Evolutionary conservation across 495 filamentous ascomycete species (phyloP), one percentile per base, ranked within the genome.

Genomic region (Cercophora newfieldiana): DNA sequence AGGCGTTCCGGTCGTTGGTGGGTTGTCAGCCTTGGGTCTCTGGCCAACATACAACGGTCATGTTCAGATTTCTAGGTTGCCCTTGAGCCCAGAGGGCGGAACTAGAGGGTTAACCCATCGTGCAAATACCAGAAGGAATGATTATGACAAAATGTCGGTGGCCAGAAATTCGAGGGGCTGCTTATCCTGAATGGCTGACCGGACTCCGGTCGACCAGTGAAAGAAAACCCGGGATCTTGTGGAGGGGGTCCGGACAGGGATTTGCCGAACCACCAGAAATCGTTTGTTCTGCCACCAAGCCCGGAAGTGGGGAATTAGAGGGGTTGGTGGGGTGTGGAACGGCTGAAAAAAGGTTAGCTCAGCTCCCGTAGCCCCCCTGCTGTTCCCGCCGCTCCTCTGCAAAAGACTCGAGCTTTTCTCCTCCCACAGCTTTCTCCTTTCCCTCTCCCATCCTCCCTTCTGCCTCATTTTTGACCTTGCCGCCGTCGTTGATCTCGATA

Each of bases 1-100:
- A 71, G 72, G 72, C 74, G 72, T 74, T 75, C 65, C 66, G 67
- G 66, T 67, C 62, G 61, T 71, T 62, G 65, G 66, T 64, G 62
- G 67, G 58, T 69, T 64, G 69, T 64, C 71, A 69, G 65, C 66
- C 65, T 69, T 69, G 49, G 66, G 69, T 65, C 64, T 65, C 66
- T 60, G 37, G 37, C 10, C 58, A 68, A 65, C 49, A 48, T n/a
- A n/a, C n/a, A 64, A 61, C 53, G 57, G 64, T 68, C 66, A 33
- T 54, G 59, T 28, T 47, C 59, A 62, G 59, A 16, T 57, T 60
- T 60, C 30, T 21, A 48, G 37, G 58, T 37, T 60, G 30, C 37
- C 37, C 37, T 16, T 44, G 37, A 22, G 22, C 51, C 26, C 50
- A 54, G 51, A 28, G 51, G 22, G 26, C 51, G 21, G 51, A 28